phyloP scores from a whole-genome alignment of 805 yeast species.

The Dipodascopsis tothii region DNA sequence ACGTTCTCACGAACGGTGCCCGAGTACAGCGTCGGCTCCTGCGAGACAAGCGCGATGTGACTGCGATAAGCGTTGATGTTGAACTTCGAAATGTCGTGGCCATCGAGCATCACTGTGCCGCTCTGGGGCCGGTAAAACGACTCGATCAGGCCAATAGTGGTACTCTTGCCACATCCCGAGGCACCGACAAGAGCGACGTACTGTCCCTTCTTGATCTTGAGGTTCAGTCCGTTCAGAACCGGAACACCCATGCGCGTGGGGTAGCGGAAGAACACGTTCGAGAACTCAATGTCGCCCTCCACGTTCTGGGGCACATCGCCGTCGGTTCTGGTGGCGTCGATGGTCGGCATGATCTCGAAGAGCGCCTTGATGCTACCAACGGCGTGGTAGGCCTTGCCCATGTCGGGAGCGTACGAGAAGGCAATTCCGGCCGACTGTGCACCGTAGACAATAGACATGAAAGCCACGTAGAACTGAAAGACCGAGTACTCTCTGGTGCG shows the following conservation, averaged over 20 bases:
- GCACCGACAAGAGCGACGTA: conserved; percentile 88
- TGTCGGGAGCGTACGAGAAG: conserved; percentile 40
- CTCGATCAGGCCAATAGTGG: conserved; percentile 47
- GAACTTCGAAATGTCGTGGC: conserved; percentile 41
- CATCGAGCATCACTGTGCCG: conserved; percentile 49
- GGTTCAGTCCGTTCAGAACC: conserved; percentile 26
- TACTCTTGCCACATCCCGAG: conserved; percentile 48
- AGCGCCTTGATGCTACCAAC: conserved; percentile 32
- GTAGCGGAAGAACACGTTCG: conserved; percentile 30
- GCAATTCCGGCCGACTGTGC: conserved; percentile 40
- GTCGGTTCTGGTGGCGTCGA: conserved; percentile 31
- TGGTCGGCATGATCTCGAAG: conserved; percentile 31
- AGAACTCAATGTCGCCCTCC: conserved; percentile 47
- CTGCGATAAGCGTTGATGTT: conserved; percentile 47
- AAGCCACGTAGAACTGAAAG: conserved; percentile 36
- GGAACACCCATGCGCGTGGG: conserved; percentile 31
- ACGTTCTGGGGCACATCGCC: conserved; percentile 28
- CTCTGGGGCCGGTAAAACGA: conserved; percentile 45
- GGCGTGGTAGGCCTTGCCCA: conserved; percentile 40
- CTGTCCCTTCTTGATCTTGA: conserved; percentile 58
- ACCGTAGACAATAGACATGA: conserved; percentile 36
- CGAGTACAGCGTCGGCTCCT: conserved; percentile 57
- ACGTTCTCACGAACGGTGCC: conserved; percentile 75
- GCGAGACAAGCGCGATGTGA: conserved; percentile 54
- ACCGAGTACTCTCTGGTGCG: conserved; percentile 29